phyloP scores from a whole-genome alignment of 1,284 basidiomycete species.

The Fomes fomentarius region DNA sequence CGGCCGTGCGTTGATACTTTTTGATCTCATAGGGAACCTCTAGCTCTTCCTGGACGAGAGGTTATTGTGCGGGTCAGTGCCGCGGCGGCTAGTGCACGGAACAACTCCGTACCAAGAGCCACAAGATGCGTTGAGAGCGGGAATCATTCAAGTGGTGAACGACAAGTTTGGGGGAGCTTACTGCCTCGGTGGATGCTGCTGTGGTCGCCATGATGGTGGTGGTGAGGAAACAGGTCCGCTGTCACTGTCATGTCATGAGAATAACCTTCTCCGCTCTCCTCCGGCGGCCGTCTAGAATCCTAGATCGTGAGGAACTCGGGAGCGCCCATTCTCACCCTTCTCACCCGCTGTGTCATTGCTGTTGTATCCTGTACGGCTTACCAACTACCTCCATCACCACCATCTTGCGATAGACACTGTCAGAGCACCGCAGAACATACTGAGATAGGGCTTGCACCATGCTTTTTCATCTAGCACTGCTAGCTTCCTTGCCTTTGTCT shows the following conservation, averaged over 20 bases:
- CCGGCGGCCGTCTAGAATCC: too few relatives aligned
- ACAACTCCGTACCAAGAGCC: slow-evolving; percentile 46
- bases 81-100: neutral
- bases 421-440: too few relatives aligned
- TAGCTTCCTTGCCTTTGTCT: neutral
- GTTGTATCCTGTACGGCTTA: too few relatives aligned
- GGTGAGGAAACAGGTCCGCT: slow-evolving; percentile 1
- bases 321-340: too few relatives aligned
- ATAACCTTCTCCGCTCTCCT: too few relatives aligned
- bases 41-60: slow-evolving; percentile 48
- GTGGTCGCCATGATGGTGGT: slow-evolving; percentile 17
- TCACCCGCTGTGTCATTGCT: too few relatives aligned
- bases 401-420: neutral
- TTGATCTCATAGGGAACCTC: slow-evolving; percentile 51
- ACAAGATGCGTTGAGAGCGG: slow-evolving; percentile 55
- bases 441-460: too few relatives aligned
- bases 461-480: too few relatives aligned
- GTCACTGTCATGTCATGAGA: neutral
- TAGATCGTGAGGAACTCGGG: too few relatives aligned
- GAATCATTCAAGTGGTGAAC: slow-evolving; percentile 56
- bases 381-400: too few relatives aligned
- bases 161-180: slow-evolving; percentile 29
- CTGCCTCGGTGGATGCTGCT: neutral
- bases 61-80: neutral
- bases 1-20: slow-evolving; percentile 44